These are phyloP conservation scores for Annulohypoxylon nitens DNA, from an alignment of 495 filamentous ascomycete genomes.

Conservation along the genomic window DNA sequence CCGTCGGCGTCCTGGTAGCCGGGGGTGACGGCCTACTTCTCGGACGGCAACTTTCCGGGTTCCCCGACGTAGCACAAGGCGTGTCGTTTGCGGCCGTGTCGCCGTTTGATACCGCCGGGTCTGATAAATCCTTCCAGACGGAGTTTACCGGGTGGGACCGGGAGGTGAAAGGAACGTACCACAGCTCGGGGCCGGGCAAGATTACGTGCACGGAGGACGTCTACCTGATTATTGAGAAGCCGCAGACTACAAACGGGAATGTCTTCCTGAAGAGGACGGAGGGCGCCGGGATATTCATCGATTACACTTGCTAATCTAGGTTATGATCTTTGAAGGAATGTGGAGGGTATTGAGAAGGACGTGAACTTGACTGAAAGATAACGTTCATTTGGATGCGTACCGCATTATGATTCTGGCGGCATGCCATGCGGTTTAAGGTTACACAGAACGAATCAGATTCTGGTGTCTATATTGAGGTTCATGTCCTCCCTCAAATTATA, in stretches of 20 bases:
- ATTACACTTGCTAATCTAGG: conserved; percentile 17
- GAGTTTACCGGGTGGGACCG: conserved; percentile 36
- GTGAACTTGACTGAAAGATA: not conserved
- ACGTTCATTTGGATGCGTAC: not conserved
- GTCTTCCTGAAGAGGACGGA: conserved; percentile 31
- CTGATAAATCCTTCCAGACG: conserved; percentile 8
- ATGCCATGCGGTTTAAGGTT: not conserved
- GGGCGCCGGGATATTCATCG: conserved; percentile 26
- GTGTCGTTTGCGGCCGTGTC: conserved; percentile 16
- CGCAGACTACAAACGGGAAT: conserved; percentile 20
- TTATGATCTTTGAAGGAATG: not conserved
- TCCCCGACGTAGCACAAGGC: conserved; percentile 9
- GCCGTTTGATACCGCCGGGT: conserved; percentile 3
- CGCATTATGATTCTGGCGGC: not conserved
- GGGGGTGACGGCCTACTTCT: conserved; percentile 24
- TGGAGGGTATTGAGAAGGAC: not conserved
- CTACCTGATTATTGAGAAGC: conserved; percentile 28
- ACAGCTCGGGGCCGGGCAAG: conserved; percentile 20
- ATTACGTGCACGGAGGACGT: conserved; percentile 25
- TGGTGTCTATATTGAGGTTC: not conserved
- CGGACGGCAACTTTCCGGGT: conserved; percentile 21
- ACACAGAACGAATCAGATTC: not conserved
- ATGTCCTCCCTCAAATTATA: not conserved
- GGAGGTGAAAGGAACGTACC: conserved; percentile 18
- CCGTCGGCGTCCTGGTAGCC: conserved; percentile 14